Conservation (phyloP, 1,284 basidiomycete genomes). For the Filobasidium uniguttulatum region DNA sequence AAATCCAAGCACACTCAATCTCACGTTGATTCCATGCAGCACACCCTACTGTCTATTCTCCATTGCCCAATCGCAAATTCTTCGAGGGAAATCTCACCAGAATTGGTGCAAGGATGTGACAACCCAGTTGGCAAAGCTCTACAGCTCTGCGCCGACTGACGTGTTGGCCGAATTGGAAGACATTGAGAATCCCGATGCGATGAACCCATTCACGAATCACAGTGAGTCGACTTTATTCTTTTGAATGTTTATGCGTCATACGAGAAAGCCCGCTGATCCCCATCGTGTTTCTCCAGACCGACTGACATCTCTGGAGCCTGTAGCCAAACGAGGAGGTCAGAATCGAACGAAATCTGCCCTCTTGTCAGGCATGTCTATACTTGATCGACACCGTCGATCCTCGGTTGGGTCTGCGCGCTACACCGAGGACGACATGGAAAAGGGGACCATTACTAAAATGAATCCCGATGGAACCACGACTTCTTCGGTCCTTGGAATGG, state of each 20-base stretch:
- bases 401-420: neutral
- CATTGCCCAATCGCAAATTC: slow-evolving; percentile 40
- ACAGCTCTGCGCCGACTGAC: slow-evolving; percentile 30
- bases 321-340: neutral
- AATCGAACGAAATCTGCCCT: neutral
- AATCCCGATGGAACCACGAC: neutral
- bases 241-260: slow-evolving; percentile 15
- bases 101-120: slow-evolving; percentile 34
- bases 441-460: neutral
- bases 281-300: neutral
- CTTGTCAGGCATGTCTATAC: slow-evolving; percentile 5
- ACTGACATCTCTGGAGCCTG: slow-evolving; percentile 2
- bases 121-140: slow-evolving; percentile 34
- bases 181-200: slow-evolving; percentile 13
- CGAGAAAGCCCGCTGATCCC: neutral
- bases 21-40: slow-evolving; percentile 17
- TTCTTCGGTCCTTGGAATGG: neutral
- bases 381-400: slow-evolving; percentile 2
- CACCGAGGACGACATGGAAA: slow-evolving; percentile 1
- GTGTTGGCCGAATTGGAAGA: slow-evolving; percentile 28
- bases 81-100: slow-evolving; percentile 33
- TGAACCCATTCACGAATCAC: slow-evolving; percentile 16
- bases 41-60: slow-evolving; percentile 41
- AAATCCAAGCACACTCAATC: neutral
- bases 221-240: slow-evolving; percentile 12